phyloP scores from a whole-genome alignment of 2,329 filamentous ascomycete species.

The Blumeria graminis region DNA sequence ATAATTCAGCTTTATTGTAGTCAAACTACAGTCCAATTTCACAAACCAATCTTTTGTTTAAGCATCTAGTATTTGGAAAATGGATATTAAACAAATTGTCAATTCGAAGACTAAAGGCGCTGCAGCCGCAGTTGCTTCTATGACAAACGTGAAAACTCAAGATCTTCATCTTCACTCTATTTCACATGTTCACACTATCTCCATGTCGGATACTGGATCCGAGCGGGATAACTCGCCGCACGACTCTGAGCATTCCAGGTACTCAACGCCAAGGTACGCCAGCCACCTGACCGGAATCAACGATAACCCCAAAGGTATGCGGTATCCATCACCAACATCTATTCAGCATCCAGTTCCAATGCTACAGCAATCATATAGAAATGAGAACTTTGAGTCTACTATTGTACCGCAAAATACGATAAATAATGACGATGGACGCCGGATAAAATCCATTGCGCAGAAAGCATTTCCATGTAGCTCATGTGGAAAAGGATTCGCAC shows the following conservation, averaged over 20 bases:
- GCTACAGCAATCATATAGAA: slow-evolving; percentile 14
- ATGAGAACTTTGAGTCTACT: slow-evolving; percentile 12
- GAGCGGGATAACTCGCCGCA: slow-evolving; percentile 16
- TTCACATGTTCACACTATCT: slow-evolving; percentile 13
- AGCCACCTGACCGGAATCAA: slow-evolving; percentile 14
- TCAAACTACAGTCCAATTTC: too few species aligned
- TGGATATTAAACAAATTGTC: slow-evolving; percentile 17
- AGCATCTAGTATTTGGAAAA: slow-evolving; percentile 2
- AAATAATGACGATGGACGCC: slow-evolving; percentile 4
- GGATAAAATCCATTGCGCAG: slow-evolving; percentile 10
- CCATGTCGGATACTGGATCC: slow-evolving; percentile 15
- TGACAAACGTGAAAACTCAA: slow-evolving; percentile 10
- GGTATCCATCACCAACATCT: slow-evolving; percentile 15
- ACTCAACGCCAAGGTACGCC: slow-evolving; percentile 12
- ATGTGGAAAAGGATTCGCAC: slow-evolving; percentile 76
- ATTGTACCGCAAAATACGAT: slow-evolving; percentile 13
- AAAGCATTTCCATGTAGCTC: slow-evolving; percentile 78
- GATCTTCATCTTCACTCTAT: slow-evolving; percentile 16
- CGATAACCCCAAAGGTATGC: slow-evolving; percentile 11
- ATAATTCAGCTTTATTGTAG: too few species aligned
- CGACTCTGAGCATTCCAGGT: slow-evolving; percentile 16
- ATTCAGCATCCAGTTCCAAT: slow-evolving; percentile 16
- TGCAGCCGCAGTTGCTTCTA: slow-evolving; percentile 11
- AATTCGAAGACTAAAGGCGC: slow-evolving; percentile 15
- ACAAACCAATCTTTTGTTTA: too few species aligned